Evolutionary conservation across 257 asterid species (phyloP).

Genomic region (Petrea volubilis): DNA sequence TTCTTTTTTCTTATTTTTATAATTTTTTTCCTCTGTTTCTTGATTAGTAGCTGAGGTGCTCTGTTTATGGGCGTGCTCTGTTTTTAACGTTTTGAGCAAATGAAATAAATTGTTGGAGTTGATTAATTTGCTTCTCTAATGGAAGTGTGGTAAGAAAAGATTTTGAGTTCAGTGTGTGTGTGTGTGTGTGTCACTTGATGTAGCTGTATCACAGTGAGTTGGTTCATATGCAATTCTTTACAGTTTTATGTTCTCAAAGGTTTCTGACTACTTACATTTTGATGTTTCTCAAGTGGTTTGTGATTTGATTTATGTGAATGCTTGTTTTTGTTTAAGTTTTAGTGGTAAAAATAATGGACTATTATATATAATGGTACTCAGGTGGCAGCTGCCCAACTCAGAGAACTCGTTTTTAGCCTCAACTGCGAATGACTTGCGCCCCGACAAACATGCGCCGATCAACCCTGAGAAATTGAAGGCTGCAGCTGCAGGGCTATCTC

Average conservation of each 20-base stretch:
- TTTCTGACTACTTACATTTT: not conserved
- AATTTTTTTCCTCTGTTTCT: not conserved
- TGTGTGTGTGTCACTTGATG: not conserved
- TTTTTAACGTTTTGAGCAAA: not conserved
- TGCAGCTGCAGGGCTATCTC: slow-evolving; percentile 75
- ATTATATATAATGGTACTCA: slow-evolving; percentile 25
- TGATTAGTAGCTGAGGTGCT: not conserved
- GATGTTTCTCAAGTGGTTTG: not conserved
- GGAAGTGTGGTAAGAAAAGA: not conserved
- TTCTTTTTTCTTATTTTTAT: not conserved
- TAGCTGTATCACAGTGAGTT: not conserved
- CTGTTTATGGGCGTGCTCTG: not conserved
- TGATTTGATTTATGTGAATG: not conserved
- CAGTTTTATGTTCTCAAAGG: not conserved
- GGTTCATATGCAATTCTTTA: not conserved
- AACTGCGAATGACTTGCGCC: slow-evolving; percentile 80
- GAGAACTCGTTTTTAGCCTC: slow-evolving; percentile 66
- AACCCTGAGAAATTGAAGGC: slow-evolving; percentile 81
- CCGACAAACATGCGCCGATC: slow-evolving; percentile 50
- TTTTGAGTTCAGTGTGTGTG: not conserved
- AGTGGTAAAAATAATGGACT: slow-evolving; percentile 1
- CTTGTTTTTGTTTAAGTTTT: not conserved
- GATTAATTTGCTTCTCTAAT: not conserved
- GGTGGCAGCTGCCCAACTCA: slow-evolving; percentile 87
- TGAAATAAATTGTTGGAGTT: slow-evolving; percentile 1